phyloP scores from a whole-genome alignment of 2,329 filamentous ascomycete species.

The Pseudopyricularia cyperi region DNA sequence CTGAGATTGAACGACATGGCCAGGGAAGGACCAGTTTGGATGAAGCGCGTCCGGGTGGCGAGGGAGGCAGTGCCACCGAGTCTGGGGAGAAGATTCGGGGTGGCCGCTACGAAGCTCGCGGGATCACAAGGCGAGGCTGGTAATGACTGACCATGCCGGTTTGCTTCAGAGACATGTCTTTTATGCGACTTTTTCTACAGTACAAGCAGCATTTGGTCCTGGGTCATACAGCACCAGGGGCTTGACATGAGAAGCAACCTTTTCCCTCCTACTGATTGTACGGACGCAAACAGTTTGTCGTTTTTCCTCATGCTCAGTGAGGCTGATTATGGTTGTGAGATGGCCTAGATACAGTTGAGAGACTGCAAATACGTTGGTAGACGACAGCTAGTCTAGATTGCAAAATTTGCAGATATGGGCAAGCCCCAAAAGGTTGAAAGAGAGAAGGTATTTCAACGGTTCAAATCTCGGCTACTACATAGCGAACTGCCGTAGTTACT shows the following conservation, averaged over 20 bases:
- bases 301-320: not conserved
- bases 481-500: not conserved
- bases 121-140: not conserved
- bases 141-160: not conserved
- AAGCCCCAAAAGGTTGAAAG: not conserved
- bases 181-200: not conserved
- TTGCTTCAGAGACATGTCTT: not conserved
- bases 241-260: not conserved
- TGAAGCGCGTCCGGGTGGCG: constrained; percentile 22
- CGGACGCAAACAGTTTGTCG: not conserved
- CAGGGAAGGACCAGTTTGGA: constrained; percentile 39
- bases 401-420: not conserved
- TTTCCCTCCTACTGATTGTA: not conserved
- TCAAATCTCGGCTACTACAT: not conserved
- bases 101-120: not conserved
- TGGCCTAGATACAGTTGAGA: not conserved
- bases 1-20: constrained; percentile 47
- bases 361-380: not conserved
- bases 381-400: not conserved
- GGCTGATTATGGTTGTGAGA: not conserved
- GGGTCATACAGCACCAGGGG: not conserved
- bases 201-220: not conserved
- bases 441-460: not conserved
- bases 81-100: not conserved
- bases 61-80: constrained; percentile 15